A percentile compares a stretch with the other conserved stretches of the same genome.
Conservation (phyloP, 495 filamentous ascomycete species). For the Neurospora sp. region DNA sequence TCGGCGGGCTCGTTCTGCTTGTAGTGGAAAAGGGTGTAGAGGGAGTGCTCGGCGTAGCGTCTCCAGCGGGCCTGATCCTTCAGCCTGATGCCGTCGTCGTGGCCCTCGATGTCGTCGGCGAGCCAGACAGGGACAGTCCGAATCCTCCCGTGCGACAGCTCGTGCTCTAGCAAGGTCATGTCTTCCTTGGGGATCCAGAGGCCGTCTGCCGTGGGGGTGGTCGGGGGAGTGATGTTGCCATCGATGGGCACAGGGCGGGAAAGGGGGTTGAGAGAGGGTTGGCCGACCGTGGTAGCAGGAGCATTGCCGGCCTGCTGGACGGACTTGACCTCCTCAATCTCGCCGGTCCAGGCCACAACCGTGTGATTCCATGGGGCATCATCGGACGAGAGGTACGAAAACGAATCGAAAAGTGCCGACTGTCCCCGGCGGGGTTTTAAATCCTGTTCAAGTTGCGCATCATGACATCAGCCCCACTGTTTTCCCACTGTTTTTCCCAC, state of each 20-base stretch:
- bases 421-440: slow-evolving; percentile 68
- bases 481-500: not conserved
- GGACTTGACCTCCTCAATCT: slow-evolving; percentile 52
- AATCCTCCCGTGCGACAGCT: slow-evolving; percentile 50
- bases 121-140: slow-evolving; percentile 80
- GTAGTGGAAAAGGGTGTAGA: slow-evolving; percentile 89
- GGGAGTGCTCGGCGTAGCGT: slow-evolving; percentile 75
- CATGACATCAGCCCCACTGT: slow-evolving; percentile 22
- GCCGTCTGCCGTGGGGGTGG: slow-evolving; percentile 49
- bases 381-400: slow-evolving; percentile 70
- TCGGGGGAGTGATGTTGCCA: slow-evolving; percentile 39
- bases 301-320: slow-evolving; percentile 30
- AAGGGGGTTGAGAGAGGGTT: slow-evolving; percentile 43
- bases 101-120: slow-evolving; percentile 53
- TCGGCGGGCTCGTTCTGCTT: slow-evolving; percentile 82
- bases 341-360: slow-evolving; percentile 85
- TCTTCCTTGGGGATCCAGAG: slow-evolving; percentile 55
- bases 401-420: slow-evolving; percentile 80
- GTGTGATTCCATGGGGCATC: slow-evolving; percentile 74
- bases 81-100: slow-evolving; percentile 52
- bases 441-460: slow-evolving; percentile 36
- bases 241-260: slow-evolving; percentile 65
- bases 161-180: slow-evolving; percentile 54
- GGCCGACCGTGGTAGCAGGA: slow-evolving; percentile 28
- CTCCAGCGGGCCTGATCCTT: slow-evolving; percentile 76